Evolutionary conservation across 495 filamentous ascomycete species (phyloP).

Genomic region (Aspergillus affinis): DNA sequence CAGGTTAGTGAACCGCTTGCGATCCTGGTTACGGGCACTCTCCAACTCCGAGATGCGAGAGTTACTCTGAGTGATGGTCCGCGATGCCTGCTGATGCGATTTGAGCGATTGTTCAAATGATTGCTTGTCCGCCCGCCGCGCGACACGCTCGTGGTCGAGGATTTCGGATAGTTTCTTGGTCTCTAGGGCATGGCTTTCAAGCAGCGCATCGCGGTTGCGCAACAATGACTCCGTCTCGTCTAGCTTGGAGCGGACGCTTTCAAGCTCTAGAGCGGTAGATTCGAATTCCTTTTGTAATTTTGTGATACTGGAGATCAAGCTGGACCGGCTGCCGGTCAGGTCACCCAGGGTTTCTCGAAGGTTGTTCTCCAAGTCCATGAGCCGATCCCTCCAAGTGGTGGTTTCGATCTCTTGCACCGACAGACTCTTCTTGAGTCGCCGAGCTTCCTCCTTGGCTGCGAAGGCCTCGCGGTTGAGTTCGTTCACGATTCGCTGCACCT

Average conservation of each 20-base stretch:
- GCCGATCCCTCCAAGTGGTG: slow-evolving; percentile 80
- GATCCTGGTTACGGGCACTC: slow-evolving; percentile 66
- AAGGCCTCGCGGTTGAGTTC: slow-evolving; percentile 82
- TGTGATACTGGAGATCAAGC: slow-evolving; percentile 79
- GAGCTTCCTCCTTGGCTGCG: slow-evolving; percentile 80
- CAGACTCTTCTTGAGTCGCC: slow-evolving; percentile 76
- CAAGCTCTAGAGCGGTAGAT: slow-evolving; percentile 75
- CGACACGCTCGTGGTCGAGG: slow-evolving; percentile 86
- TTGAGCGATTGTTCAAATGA: slow-evolving; percentile 85
- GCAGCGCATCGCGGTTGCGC: slow-evolving; percentile 85
- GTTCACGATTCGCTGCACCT: slow-evolving; percentile 76
- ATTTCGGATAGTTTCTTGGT: slow-evolving; percentile 80
- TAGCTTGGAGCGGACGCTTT: slow-evolving; percentile 69
- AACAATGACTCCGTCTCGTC: slow-evolving; percentile 86
- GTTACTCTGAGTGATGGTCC: slow-evolving; percentile 80
- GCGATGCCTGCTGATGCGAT: slow-evolving; percentile 77
- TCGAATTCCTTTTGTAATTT: slow-evolving; percentile 88
- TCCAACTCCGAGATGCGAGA: slow-evolving; percentile 83
- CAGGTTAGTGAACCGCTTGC: slow-evolving; percentile 67
- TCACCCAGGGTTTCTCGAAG: slow-evolving; percentile 82
- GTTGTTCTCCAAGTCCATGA: slow-evolving; percentile 85
- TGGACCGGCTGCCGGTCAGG: slow-evolving; percentile 81
- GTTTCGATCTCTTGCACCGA: slow-evolving; percentile 83
- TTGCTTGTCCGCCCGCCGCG: slow-evolving; percentile 77
- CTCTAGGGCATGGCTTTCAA: slow-evolving; percentile 87